Evolutionary conservation across 352 stramenopile species (phyloP), one percentile per base, ranked within the genome.

Genomic region (Paralagenidium karlingii): DNA sequence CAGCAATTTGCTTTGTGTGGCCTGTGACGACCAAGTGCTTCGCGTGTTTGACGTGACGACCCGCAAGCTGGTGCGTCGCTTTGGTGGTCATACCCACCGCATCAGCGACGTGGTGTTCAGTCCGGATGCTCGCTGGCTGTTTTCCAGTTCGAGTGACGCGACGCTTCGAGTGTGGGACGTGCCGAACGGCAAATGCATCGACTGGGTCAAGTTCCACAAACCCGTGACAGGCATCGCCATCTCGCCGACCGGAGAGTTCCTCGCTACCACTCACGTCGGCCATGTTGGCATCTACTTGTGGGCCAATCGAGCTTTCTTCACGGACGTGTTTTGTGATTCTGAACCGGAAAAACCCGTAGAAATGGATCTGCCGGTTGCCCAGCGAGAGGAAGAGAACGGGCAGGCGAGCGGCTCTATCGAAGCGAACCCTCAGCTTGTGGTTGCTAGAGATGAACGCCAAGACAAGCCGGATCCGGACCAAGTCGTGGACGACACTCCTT

Each of bases 281-380:
- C 76, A 86, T 40, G 59, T 96, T 3, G 92, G 92, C 15, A 94
- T 98, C 48, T 95, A 82, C 56, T 54, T 98, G 8, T 98, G 91
- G 91, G 89, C 88, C 10, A 96, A 98, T 63, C 87, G 83, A 25
- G 82, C 68, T 29, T 96, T 94, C 59, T 98, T 97, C 49, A 78
- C 77, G 34, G 66, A 93, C 9, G 74, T 96, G 34, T 90, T 92
- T 44, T 49, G 84, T 18, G 67, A 91, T 53, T 53, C 63, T 8
- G 70, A 87, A 46, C 78, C 88, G 1, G 63, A 53, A 15, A 42
- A 69, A 42, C 81, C 90, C 7, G 58, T 85, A 13, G 47, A 79
- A 25, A 95, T 98, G 65, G 85, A 96, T 46, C 86, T 96, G 62
- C 92, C 92, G 0, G 73, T 84, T 40, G 65, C 85, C 16, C 54